Conservation (phyloP, 2,329 filamentous ascomycete species). For the Aspergillus sp. region DNA sequence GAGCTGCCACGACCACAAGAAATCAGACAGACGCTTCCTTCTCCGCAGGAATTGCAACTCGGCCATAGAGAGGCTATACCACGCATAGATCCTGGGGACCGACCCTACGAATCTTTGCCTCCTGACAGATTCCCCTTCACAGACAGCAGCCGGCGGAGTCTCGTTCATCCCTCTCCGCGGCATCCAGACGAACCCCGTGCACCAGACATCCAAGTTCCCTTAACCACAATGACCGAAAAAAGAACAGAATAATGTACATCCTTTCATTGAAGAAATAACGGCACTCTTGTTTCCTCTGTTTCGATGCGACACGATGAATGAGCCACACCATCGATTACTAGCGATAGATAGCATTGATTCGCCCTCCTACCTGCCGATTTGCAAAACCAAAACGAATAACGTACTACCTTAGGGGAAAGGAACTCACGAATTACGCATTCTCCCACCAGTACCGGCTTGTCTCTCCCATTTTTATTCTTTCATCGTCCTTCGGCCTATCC, state of each 20-base stretch:
- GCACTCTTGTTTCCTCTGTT: constrained; percentile 7
- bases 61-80: constrained; percentile 28
- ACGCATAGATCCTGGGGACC: constrained; percentile 26
- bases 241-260: constrained; percentile 18
- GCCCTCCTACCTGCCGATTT: constrained; percentile 16
- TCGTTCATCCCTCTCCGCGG: constrained; percentile 24
- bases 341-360: constrained; percentile 34
- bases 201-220: constrained; percentile 20
- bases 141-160: constrained; percentile 25
- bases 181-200: constrained; percentile 23
- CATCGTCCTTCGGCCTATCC: not conserved
- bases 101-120: constrained; percentile 20
- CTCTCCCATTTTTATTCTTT: constrained; percentile 1
- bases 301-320: constrained; percentile 21
- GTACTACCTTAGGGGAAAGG: constrained; percentile 11
- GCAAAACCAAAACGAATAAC: constrained; percentile 17
- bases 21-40: constrained; percentile 30
- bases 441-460: constrained; percentile 7
- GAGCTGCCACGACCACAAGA: constrained; percentile 30
- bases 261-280: not conserved
- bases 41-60: constrained; percentile 30
- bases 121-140: constrained; percentile 26
- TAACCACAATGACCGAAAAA: constrained; percentile 21
- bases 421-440: constrained; percentile 15
- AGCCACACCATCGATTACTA: constrained; percentile 26